Percentiles rank a stretch among this genome's conserved stretches.
Conservation (phyloP, 352 stramenopile genomes). For the Phytophthora megakarya region DNA sequence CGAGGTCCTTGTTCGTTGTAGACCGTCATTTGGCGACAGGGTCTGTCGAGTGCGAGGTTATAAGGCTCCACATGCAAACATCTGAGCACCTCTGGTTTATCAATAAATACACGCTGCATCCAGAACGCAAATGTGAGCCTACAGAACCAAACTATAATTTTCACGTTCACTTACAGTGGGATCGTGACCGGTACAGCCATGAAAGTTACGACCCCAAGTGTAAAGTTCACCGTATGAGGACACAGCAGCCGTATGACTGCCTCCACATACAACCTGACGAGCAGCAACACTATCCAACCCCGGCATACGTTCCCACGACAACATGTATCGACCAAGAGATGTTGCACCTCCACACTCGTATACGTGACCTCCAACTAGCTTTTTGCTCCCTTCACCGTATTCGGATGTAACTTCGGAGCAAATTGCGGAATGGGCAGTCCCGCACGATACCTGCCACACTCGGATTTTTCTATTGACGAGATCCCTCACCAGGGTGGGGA, state of each 20-base stretch:
- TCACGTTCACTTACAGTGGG: slow-evolving; percentile 29
- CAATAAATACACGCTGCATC: slow-evolving; percentile 64
- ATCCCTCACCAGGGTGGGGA: slow-evolving; percentile 85
- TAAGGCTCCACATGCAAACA: slow-evolving; percentile 88
- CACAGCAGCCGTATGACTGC: slow-evolving; percentile 89
- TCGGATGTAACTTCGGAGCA: slow-evolving; percentile 75
- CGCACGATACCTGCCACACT: slow-evolving; percentile 80
- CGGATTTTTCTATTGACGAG: slow-evolving; percentile 64
- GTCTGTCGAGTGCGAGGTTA: slow-evolving; percentile 86
- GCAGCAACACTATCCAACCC: slow-evolving; percentile 56
- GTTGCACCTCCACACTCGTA: slow-evolving; percentile 88
- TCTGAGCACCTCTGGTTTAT: slow-evolving; percentile 71
- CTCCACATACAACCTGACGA: slow-evolving; percentile 86
- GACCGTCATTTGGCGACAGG: slow-evolving; percentile 83
- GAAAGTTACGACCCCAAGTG: slow-evolving; percentile 91
- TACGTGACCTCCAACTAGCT: slow-evolving; percentile 77
- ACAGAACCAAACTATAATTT: not conserved
- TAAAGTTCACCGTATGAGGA: slow-evolving; percentile 91
- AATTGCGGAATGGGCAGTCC: slow-evolving; percentile 79
- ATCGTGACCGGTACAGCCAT: slow-evolving; percentile 90
- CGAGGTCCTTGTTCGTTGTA: slow-evolving; percentile 90
- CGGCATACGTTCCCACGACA: slow-evolving; percentile 75
- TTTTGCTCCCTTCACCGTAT: slow-evolving; percentile 57
- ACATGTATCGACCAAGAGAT: slow-evolving; percentile 75
- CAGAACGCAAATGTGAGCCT: slow-evolving; percentile 2